Percentiles rank a stretch among this genome's conserved stretches.
Conservation (phyloP, 805 yeast species). For the Scheffersomyces ergatensis region DNA sequence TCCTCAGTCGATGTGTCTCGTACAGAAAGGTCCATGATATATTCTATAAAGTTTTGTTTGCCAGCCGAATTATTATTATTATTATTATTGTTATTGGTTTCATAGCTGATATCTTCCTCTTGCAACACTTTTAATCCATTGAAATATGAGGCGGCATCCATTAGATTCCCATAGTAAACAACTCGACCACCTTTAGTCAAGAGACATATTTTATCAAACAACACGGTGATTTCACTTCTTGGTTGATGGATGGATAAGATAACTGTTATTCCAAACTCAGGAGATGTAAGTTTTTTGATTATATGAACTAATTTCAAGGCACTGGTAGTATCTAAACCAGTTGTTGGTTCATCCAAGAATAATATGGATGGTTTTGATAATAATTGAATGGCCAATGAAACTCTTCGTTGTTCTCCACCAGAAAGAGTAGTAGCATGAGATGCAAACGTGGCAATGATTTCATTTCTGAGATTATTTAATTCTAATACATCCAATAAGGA, state of each 20-base stretch:
- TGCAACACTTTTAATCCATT: constrained; percentile 13
- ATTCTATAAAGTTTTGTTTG: constrained; percentile 24
- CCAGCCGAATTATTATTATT: neutral
- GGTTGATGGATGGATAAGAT: constrained; percentile 84
- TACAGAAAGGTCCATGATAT: constrained; percentile 33
- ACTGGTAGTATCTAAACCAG: constrained; percentile 79
- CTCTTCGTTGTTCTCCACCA: constrained; percentile 84
- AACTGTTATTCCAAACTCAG: constrained; percentile 63
- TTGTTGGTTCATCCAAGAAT: constrained; percentile 85
- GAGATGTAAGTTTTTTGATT: constrained; percentile 46
- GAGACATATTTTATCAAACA: constrained; percentile 67
- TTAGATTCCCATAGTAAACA: constrained; percentile 43
- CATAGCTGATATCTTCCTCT: neutral
- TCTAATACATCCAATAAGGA: constrained; percentile 65
- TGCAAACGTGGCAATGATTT: constrained; percentile 48
- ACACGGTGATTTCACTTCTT: constrained; percentile 65
- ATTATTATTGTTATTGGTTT: too few species aligned
- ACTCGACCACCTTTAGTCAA: constrained; percentile 58
- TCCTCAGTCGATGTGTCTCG: constrained; percentile 27
- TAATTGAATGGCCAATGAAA: constrained; percentile 76
- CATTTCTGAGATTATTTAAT: constrained; percentile 47
- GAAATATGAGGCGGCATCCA: constrained; percentile 51
- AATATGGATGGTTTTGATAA: constrained; percentile 73
- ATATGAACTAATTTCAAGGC: constrained; percentile 64
- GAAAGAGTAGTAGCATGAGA: constrained; percentile 52